Base-by-base conservation (phyloP, 176 grass and related monocot species). In the Oryza nivara region DNA sequence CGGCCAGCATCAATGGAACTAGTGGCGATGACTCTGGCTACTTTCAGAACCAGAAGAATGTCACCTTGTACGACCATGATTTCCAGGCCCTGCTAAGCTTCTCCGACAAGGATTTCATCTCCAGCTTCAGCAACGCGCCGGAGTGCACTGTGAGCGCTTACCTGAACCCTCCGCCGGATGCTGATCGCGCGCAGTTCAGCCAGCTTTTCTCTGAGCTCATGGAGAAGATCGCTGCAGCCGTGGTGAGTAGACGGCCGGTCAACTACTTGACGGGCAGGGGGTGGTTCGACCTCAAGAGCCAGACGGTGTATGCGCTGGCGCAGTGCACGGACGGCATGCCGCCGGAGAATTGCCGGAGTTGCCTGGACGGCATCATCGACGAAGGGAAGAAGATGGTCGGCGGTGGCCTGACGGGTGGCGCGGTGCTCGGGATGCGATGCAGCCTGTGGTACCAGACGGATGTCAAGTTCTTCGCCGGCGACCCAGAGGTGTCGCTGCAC, bases 271-370 rank as follows among this genome's bases (percentile, higher is more conserved):
- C 83, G 48, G 90, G 82, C 20, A 47, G 34, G 66, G 79, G 80
- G 30, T 82, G 28, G 75, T 77, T 88, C 80, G 61, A 40, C 7
- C 54, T 66, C 43, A 82, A 20, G 15, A 10, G 65, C 9, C 60
- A 76, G 56, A 73, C 67, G 3, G 84, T 92, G 12, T 92, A 86
- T 12, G 78, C 82, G 17, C 72, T 92, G 67, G 67, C 73, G 67
- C 90, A 92, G 78, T 92, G 90, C 83, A 75, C 38, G 11, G 71
- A 61, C 6, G 82, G 38, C 67, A 78, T 92, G 73, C 7, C 11
- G n/a, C 10, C 6, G 41, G 14, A 49, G 15, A 0, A 14, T 26
- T 91, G 89, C 49, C 19, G 9, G 54, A 0, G 11, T 8, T 91
- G 85, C 35, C 34, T 88, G 40, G 11, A 5, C 0, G 23, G 3